Evolutionary conservation across 2,329 filamentous ascomycete species (phyloP).

Genomic region (Daldinia sp.): DNA sequence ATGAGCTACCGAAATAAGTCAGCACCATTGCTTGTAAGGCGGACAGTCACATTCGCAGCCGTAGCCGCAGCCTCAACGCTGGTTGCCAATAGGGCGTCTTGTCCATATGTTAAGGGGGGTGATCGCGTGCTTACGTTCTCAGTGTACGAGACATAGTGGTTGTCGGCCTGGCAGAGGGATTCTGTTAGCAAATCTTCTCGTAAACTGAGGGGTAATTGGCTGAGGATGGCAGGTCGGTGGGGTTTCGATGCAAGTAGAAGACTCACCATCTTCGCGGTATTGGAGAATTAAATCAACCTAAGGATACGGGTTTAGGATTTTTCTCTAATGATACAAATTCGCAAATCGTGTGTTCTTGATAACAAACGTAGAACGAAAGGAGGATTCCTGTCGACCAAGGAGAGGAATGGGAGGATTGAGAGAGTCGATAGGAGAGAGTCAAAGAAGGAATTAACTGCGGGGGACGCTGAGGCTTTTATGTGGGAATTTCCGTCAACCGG

Average conservation of each 20-base stretch:
- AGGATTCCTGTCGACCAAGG: conserved; percentile 8
- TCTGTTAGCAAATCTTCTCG: conserved; percentile 49
- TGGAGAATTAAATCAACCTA: conserved; percentile 28
- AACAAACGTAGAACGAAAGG: conserved; percentile 16
- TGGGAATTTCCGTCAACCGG: conserved; percentile 31
- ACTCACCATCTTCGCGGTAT: conserved; percentile 46
- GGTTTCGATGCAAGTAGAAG: conserved; percentile 36
- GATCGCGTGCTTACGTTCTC: conserved; percentile 46
- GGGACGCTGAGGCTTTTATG: conserved; percentile 35
- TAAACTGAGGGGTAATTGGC: conserved; percentile 47
- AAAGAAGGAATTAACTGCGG: conserved; percentile 24
- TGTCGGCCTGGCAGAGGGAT: conserved; percentile 50
- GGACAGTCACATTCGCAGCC: conserved; percentile 9
- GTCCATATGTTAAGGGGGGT: conserved; percentile 16
- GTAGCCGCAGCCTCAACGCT: conserved; percentile 5
- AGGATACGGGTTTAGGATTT: conserved; percentile 7
- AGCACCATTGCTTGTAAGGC: conserved; percentile 25
- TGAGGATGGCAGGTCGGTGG: conserved; percentile 36
- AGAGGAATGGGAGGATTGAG: conserved; percentile 7
- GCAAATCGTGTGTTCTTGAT: conserved; percentile 13
- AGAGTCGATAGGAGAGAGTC: conserved; percentile 13
- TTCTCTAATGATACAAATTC: conserved; percentile 17
- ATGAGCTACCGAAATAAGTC: conserved; percentile 68
- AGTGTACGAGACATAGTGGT: conserved; percentile 46
- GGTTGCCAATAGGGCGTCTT: conserved; percentile 20